Evolutionary conservation across 352 stramenopile species (phyloP).

Genomic region (Phytophthora pseudosyringae): DNA sequence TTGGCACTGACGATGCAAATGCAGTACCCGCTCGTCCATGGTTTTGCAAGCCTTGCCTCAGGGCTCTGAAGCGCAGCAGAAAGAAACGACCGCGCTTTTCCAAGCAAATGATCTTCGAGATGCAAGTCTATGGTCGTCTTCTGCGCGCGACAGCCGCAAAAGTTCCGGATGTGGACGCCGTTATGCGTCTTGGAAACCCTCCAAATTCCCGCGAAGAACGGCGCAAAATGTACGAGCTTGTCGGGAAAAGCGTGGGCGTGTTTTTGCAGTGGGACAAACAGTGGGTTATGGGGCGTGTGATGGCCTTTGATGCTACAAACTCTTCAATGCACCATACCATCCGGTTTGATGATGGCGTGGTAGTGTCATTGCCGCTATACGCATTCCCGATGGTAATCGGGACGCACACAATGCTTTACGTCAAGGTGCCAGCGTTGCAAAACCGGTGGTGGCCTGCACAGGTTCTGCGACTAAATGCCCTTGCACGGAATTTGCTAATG

Average conservation of each 20-base stretch:
- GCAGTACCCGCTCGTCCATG: slow-evolving; percentile 65
- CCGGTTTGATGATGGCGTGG: slow-evolving; percentile 72
- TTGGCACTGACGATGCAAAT: slow-evolving; percentile 45
- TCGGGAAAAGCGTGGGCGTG: slow-evolving; percentile 72
- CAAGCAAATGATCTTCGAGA: slow-evolving; percentile 87
- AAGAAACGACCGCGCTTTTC: slow-evolving; percentile 85
- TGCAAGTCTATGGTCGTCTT: slow-evolving; percentile 78
- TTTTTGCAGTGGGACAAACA: slow-evolving; percentile 81
- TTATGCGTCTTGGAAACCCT: slow-evolving; percentile 52
- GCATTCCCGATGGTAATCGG: slow-evolving; percentile 73
- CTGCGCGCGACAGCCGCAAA: slow-evolving; percentile 73
- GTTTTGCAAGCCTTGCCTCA: slow-evolving; percentile 73
- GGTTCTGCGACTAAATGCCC: slow-evolving; percentile 66
- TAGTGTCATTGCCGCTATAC: slow-evolving; percentile 70
- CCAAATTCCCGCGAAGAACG: slow-evolving; percentile 57
- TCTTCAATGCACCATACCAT: slow-evolving; percentile 64
- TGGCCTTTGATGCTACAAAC: slow-evolving; percentile 63
- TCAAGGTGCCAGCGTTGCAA: slow-evolving; percentile 63
- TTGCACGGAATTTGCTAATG: slow-evolving; percentile 61
- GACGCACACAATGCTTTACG: slow-evolving; percentile 68
- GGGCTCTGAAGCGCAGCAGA: slow-evolving; percentile 73
- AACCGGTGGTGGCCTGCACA: slow-evolving; percentile 83
- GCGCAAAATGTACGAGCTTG: slow-evolving; percentile 58
- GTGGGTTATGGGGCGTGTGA: slow-evolving; percentile 76
- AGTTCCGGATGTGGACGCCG: slow-evolving; percentile 53